A percentile compares a stretch with the other conserved stretches of the same genome.
phyloP scores from a whole-genome alignment of 2,329 filamentous ascomycete genomes.

The Aureobasidium sp. region DNA sequence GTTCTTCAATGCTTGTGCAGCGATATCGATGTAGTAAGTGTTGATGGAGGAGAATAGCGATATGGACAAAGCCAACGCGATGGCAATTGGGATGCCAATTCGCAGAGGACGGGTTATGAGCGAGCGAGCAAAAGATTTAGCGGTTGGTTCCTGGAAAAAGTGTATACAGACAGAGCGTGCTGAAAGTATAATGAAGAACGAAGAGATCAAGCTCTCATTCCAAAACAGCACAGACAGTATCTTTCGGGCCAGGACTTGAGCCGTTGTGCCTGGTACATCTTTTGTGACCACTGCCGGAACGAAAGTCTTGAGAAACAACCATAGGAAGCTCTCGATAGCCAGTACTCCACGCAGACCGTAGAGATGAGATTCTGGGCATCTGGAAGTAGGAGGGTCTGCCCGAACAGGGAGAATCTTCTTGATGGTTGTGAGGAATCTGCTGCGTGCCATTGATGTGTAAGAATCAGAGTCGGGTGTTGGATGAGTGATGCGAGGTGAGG shows the following conservation, averaged over 20 bases:
- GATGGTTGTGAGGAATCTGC: background rate
- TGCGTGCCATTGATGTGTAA: background rate
- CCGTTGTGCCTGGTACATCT: conserved; percentile 32
- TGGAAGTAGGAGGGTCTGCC: background rate
- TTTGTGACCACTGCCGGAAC: conserved; percentile 37
- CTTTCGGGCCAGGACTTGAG: conserved; percentile 38
- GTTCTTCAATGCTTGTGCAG: conserved; percentile 34
- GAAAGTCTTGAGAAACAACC: conserved; percentile 40
- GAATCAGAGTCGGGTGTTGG: background rate
- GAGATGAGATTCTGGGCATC: conserved; percentile 28
- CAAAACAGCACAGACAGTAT: conserved; percentile 40
- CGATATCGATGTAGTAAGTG: conserved; percentile 32
- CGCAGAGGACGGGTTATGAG: conserved; percentile 38
- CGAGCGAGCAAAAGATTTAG: conserved; percentile 33
- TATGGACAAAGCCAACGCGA: conserved; percentile 36
- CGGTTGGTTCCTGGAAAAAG: conserved; percentile 34
- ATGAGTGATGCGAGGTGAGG: background rate
- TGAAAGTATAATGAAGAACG: conserved; percentile 41
- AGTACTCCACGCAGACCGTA: conserved; percentile 41
- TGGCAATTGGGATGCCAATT: conserved; percentile 37
- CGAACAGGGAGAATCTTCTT: background rate
- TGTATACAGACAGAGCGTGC: conserved; percentile 39
- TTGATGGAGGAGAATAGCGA: conserved; percentile 31
- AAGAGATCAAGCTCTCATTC: conserved; percentile 41
- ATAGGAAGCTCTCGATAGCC: conserved; percentile 38